Evolutionary conservation across 1,284 basidiomycete genomes (phyloP).

Genomic region (Termitomyces sp.): DNA sequence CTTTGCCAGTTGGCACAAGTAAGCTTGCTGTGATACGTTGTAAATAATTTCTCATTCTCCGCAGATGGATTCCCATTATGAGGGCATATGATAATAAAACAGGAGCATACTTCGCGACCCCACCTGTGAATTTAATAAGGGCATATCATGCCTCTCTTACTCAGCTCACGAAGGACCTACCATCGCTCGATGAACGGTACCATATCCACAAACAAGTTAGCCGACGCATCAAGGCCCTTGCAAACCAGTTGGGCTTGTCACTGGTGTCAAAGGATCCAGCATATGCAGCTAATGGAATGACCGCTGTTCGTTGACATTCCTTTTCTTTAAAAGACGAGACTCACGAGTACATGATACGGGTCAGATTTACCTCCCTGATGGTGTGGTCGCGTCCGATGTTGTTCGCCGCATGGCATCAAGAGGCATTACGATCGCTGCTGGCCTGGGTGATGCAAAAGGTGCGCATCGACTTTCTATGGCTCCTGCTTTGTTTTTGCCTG

Average conservation of each 20-base stretch:
- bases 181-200: conserved; percentile 79
- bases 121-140: conserved; percentile 90
- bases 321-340: background rate
- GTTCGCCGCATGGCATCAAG: conserved; percentile 65
- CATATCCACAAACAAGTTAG: conserved; percentile 73
- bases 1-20: conserved; percentile 89
- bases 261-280: conserved; percentile 62
- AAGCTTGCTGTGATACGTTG: conserved; percentile 15
- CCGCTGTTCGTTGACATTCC: conserved; percentile 51
- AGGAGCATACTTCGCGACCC: conserved; percentile 88
- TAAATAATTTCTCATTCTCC: background rate
- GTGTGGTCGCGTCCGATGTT: conserved; percentile 68
- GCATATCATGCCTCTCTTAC: conserved; percentile 82
- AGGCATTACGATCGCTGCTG: conserved; percentile 84
- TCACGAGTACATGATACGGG: background rate
- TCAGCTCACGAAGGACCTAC: conserved; percentile 57
- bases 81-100: conserved; percentile 75
- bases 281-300: conserved; percentile 88
- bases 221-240: conserved; percentile 69
- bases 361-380: conserved; percentile 75
- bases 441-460: conserved; percentile 85
- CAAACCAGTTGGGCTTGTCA: conserved; percentile 68
- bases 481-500: background rate
- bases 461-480: conserved; percentile 24
- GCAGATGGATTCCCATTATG: conserved; percentile 91